Conservation (phyloP, 352 stramenopile species). For the Phytopythium boreale region DNA sequence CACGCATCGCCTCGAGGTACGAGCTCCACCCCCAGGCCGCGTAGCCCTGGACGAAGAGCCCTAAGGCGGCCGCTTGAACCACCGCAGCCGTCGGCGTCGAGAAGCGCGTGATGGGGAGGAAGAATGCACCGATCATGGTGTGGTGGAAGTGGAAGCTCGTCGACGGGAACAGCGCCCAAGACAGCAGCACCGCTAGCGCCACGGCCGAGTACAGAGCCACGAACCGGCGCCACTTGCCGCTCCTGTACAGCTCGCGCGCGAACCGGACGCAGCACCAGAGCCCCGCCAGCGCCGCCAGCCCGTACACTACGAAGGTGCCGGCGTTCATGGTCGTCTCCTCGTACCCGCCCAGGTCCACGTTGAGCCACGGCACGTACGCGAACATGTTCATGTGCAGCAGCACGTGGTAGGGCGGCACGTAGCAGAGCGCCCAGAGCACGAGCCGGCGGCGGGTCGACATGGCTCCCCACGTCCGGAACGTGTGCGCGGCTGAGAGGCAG, state of each 20-base stretch:
- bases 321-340: conserved; percentile 35
- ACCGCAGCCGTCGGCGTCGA: conserved; percentile 47
- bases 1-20: conserved; percentile 65
- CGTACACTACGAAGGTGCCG: conserved; percentile 63
- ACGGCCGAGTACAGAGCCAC: conserved; percentile 34
- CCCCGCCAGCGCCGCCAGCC: conserved; percentile 26
- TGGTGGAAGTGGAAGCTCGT: conserved; percentile 74
- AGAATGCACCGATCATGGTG: conserved; percentile 57
- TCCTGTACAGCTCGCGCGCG: conserved; percentile 43
- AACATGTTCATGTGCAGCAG: conserved; percentile 79
- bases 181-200: conserved; percentile 26
- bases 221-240: conserved; percentile 32
- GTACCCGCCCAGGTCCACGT: conserved; percentile 66
- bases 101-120: conserved; percentile 74
- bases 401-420: conserved; percentile 64
- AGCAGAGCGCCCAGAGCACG: conserved; percentile 58
- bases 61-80: conserved; percentile 50
- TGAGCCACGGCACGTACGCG: conserved; percentile 71
- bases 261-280: conserved; percentile 31
- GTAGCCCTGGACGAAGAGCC: conserved; percentile 73
- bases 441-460: conserved; percentile 27
- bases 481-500: conserved; percentile 32
- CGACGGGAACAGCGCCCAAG: conserved; percentile 54
- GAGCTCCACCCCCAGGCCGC: conserved; percentile 69
- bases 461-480: conserved; percentile 42